Conservation (phyloP, 2,329 filamentous ascomycete species). For the Hypocreales sp. region DNA sequence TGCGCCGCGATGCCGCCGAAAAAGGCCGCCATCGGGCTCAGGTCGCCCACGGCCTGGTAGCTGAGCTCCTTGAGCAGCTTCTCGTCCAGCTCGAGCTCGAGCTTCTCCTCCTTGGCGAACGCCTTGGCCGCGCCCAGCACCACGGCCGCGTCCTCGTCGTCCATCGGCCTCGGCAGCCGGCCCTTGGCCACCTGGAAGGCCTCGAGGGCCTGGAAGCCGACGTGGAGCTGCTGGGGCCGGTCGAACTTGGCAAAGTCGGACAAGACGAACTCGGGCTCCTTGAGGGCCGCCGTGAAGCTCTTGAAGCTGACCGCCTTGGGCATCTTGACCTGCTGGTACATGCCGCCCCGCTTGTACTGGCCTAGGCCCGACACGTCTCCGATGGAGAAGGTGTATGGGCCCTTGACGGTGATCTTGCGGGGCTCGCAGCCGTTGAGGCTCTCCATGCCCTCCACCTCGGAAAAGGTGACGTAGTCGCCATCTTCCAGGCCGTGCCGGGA, state of each 20-base stretch:
- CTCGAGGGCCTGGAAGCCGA: constrained; percentile 86
- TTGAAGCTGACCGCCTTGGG: constrained; percentile 88
- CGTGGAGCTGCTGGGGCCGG: constrained; percentile 77
- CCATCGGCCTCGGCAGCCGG: constrained; percentile 66
- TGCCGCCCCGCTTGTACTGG: constrained; percentile 72
- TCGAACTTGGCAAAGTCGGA: constrained; percentile 98
- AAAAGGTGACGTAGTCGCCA: constrained; percentile 91
- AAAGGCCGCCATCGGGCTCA: constrained; percentile 85
- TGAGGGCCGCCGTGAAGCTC: constrained; percentile 58
- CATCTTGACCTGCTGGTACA: constrained; percentile 97
- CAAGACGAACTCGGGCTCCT: constrained; percentile 76
- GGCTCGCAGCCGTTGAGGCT: constrained; percentile 69
- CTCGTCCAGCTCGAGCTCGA: constrained; percentile 62
- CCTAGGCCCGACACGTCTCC: constrained; percentile 82
- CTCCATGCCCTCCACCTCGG: constrained; percentile 87
- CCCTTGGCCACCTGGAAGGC: constrained; percentile 64
- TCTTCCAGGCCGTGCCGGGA: constrained; percentile 90
- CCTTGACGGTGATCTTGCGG: constrained; percentile 84
- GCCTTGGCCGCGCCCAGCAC: constrained; percentile 60
- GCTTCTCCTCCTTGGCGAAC: constrained; percentile 57
- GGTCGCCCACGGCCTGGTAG: constrained; percentile 83
- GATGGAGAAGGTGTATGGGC: constrained; percentile 94
- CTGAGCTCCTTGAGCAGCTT: constrained; percentile 87
- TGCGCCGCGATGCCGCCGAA: constrained; percentile 90
- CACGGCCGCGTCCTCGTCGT: constrained; percentile 68